Conservation (phyloP, 1,284 basidiomycete genomes). For the Rhizoctonia solani region DNA sequence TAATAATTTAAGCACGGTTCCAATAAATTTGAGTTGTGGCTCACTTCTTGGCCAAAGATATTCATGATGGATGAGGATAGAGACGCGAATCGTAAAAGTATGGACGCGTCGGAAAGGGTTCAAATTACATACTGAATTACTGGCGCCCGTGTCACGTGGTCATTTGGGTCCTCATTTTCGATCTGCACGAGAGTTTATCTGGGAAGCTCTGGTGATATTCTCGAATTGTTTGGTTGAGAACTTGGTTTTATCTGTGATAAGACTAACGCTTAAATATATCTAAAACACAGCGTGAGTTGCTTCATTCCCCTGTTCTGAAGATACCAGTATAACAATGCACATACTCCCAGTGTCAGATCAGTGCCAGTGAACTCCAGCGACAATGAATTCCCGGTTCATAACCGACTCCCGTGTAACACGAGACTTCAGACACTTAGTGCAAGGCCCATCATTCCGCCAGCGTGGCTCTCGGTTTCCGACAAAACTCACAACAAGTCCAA, state of each 20-base stretch:
- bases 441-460: not conserved
- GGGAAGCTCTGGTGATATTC: too few relatives aligned
- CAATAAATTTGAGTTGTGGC: not conserved
- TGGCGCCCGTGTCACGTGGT: slow-evolving; percentile 11
- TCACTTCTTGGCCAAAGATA: slow-evolving; percentile 54
- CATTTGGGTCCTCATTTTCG: not conserved
- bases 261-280: too few relatives aligned
- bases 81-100: slow-evolving; percentile 34
- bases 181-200: not conserved
- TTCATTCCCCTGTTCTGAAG: too few relatives aligned
- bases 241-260: too few relatives aligned
- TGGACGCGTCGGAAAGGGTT: slow-evolving; percentile 34
- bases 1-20: slow-evolving; percentile 12
- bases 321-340: too few relatives aligned
- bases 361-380: not conserved
- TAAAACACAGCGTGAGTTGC: too few relatives aligned
- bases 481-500: not conserved
- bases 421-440: slow-evolving; percentile 25
- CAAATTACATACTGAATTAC: slow-evolving; percentile 14
- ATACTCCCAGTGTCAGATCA: too few relatives aligned
- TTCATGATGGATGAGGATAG: slow-evolving; percentile 43
- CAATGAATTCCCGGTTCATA: slow-evolving; percentile 11
- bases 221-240: not conserved
- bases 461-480: slow-evolving; percentile 3
- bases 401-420: slow-evolving; percentile 19